Base-by-base conservation (phyloP, 805 yeast genomes). In the Candida coleopterorum region DNA sequence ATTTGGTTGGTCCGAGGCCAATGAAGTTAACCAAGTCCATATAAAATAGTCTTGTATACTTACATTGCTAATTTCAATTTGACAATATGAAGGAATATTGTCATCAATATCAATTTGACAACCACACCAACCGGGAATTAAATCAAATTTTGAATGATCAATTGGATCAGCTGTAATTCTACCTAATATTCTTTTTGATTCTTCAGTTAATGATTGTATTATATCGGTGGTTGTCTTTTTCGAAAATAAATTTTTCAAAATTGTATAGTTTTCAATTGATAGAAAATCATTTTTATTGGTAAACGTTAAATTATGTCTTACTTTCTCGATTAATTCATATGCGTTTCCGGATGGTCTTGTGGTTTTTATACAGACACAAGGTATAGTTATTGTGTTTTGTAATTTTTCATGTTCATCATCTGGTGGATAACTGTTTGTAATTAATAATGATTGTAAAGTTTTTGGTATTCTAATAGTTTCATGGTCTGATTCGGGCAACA, bases 1-100 rank as follows among this genome's bases (percentile, higher is more conserved):
- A 22, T 72, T 67, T 0, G 87, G 75, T 51, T 85, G 83, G 52
- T 87, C 96, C 22, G 79, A 70, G 0, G 85, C 85, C 17, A 86
- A 54, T 2, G 87, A 74, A 1, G 88, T 77, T 50, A 86, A 65
- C 96, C 96, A 87, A 0, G 95, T 75, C 96, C 96, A 87, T 20
- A 86, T 85, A 51, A 81, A 87, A 56, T 83, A 87, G 56, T 87
- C 96, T 56, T 85, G 95, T 14, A 87, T 76, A 5, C 85, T 72
- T 1, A 84, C 81, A 41, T 84, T 72, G 7, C 75, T 62, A 8
- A 85, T 64, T 30, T 53, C 42, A 14, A 62, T 53, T 38, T 58
- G 60, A 25, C 62, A 70, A 60, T 46, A 63, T 23, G 58, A 45
- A 2, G 71, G 71, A n/a, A 64, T 60, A 29, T 59, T 50, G 3